Conservation (phyloP, 192 early-diverging fungal species). For the Coemansia sp. region DNA sequence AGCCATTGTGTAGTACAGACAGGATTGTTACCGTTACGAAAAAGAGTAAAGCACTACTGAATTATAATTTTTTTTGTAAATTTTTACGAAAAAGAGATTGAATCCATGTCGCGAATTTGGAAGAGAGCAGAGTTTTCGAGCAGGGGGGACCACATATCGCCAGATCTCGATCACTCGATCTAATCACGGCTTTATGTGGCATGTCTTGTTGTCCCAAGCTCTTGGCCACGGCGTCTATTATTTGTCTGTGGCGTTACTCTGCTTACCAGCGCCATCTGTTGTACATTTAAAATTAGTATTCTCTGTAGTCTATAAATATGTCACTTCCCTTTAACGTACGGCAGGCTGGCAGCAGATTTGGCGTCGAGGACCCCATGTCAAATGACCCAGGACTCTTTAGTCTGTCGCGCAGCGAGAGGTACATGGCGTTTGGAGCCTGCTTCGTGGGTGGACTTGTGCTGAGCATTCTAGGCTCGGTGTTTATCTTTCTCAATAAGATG, state of each 20-base stretch:
- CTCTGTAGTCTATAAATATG: slow-evolving; percentile 19
- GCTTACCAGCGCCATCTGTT: neutral
- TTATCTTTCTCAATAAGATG: slow-evolving; percentile 61
- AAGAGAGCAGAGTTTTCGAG: neutral
- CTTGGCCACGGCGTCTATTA: neutral
- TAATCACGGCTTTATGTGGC: neutral
- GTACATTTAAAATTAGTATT: neutral
- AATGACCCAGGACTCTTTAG: slow-evolving; percentile 50
- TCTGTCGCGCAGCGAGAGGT: slow-evolving; percentile 51
- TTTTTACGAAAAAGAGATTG: neutral
- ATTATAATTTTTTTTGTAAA: neutral
- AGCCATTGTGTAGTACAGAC: slow-evolving; percentile 26
- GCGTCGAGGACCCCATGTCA: slow-evolving; percentile 48
- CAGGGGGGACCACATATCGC: neutral
- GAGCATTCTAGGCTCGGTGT: slow-evolving; percentile 68
- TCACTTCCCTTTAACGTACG: slow-evolving; percentile 51
- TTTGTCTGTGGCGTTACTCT: neutral
- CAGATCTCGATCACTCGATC: neutral
- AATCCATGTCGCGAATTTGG: neutral
- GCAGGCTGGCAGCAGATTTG: slow-evolving; percentile 23
- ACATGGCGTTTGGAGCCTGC: slow-evolving; percentile 58
- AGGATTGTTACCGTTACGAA: neutral
- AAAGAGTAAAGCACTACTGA: neutral
- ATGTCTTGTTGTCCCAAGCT: neutral
- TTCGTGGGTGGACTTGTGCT: slow-evolving; percentile 83